These are phyloP conservation scores for Zelonia costaricensis DNA, from an alignment of 208 protist genomes.

Conservation along the genomic window DNA sequence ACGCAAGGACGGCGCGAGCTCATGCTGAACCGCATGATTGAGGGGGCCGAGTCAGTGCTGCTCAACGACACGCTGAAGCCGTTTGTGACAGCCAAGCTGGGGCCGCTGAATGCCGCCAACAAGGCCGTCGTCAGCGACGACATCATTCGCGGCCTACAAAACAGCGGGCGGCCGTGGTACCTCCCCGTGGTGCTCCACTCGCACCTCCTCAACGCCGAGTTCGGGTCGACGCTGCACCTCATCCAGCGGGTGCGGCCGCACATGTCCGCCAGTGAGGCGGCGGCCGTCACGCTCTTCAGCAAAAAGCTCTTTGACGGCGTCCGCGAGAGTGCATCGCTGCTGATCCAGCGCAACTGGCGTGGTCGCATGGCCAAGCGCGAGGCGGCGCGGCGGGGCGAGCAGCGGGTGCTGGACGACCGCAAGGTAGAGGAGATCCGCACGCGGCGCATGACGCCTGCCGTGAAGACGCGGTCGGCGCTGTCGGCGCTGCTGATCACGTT, in stretches of 20 bases:
- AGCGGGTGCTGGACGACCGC: slow-evolving; percentile 59
- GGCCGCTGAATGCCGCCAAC: slow-evolving; percentile 48
- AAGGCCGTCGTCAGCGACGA: slow-evolving; percentile 55
- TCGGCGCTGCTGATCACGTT: slow-evolving; percentile 77
- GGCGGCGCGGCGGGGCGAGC: slow-evolving; percentile 29
- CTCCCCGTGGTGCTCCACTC: slow-evolving; percentile 74
- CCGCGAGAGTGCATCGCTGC: slow-evolving; percentile 57
- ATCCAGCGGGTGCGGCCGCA: slow-evolving; percentile 62
- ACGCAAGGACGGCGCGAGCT: slow-evolving; percentile 63
- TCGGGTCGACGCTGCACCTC: slow-evolving; percentile 76
- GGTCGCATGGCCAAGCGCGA: slow-evolving; percentile 42
- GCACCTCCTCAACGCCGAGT: slow-evolving; percentile 79
- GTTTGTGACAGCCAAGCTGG: slow-evolving; percentile 63
- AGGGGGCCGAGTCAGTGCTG: slow-evolving; percentile 76
- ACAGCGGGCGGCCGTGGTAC: slow-evolving; percentile 74
- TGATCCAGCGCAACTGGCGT: slow-evolving; percentile 88
- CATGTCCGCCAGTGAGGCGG: slow-evolving; percentile 71
- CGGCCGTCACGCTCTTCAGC: slow-evolving; percentile 71
- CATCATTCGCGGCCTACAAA: slow-evolving; percentile 61
- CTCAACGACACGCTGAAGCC: slow-evolving; percentile 71
- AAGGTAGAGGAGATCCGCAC: slow-evolving; percentile 78
- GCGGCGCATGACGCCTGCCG: slow-evolving; percentile 63
- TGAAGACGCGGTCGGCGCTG: slow-evolving; percentile 65
- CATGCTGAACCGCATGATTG: slow-evolving; percentile 81
- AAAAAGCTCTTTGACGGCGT: slow-evolving; percentile 58